Evolutionary conservation across 192 early-diverging fungal genomes (phyloP).

Genomic region (Piromyces finnis): DNA sequence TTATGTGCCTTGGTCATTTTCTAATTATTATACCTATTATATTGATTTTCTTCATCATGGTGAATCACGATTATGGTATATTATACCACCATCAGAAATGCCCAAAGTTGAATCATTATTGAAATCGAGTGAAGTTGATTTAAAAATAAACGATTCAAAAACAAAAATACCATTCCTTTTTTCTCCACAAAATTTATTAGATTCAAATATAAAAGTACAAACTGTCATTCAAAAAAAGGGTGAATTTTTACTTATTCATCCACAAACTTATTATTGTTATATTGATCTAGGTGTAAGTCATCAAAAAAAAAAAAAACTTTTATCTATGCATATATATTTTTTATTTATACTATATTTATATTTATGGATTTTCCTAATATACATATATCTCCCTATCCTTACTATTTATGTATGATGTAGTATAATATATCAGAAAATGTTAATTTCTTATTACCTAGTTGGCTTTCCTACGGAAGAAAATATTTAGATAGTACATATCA

Average conservation of each 20-base stretch:
- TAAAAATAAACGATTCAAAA: too few relatives aligned
- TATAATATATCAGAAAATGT: neutral
- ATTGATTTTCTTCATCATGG: neutral
- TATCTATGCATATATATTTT: neutral
- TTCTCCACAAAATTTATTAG: neutral
- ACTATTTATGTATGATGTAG: neutral
- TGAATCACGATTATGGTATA: neutral
- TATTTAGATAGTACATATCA: neutral
- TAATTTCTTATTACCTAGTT: neutral
- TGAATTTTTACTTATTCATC: neutral
- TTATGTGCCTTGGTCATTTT: neutral
- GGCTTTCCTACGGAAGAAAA: neutral
- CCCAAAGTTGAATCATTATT: neutral
- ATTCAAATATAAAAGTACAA: neutral
- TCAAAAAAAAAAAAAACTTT: too few relatives aligned
- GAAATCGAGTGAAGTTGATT: neutral
- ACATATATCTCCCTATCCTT: too few relatives aligned
- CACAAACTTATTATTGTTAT: neutral
- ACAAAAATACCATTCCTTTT: neutral
- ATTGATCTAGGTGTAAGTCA: neutral
- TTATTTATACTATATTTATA: neutral
- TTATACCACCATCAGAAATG: neutral
- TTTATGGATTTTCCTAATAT: too few relatives aligned
- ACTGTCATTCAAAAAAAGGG: neutral
- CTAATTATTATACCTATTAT: neutral